These are phyloP conservation scores for Austroboletus sp. DNA, from an alignment of 1,284 basidiomycete species.

Conservation along the genomic window DNA sequence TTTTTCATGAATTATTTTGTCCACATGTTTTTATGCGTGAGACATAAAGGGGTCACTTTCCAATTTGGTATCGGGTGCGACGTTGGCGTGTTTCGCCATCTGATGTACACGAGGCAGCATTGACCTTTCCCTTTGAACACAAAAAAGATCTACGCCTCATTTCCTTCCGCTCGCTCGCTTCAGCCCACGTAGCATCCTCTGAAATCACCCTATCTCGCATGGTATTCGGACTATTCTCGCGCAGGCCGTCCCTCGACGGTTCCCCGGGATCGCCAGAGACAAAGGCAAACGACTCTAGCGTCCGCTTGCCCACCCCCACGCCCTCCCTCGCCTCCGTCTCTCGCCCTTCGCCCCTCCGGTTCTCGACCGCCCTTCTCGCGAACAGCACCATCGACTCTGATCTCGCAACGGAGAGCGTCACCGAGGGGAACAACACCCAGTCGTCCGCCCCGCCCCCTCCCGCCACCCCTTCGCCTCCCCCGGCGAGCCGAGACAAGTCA, in stretches of 20 bases:
- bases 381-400: constrained; percentile 18
- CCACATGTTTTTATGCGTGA: neutral
- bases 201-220: constrained; percentile 27
- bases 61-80: constrained; percentile 4
- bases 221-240: constrained; percentile 49
- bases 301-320: constrained; percentile 49
- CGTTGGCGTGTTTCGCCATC: constrained; percentile 18
- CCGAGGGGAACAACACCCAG: neutral
- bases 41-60: neutral
- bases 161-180: neutral
- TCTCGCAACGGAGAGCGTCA: constrained; percentile 6
- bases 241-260: constrained; percentile 30
- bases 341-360: constrained; percentile 28
- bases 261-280: constrained; percentile 7
- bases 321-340: constrained; percentile 38
- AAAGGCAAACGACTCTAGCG: constrained; percentile 8
- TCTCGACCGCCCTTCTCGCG: constrained; percentile 21
- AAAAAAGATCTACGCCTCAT: constrained; percentile 7
- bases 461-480: constrained; percentile 25
- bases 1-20: too few relatives aligned
- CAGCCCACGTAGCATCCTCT: constrained; percentile 2
- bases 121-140: constrained; percentile 5
- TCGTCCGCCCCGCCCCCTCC: constrained; percentile 16
- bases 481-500: constrained; percentile 12
- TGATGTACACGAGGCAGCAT: constrained; percentile 21